Evolutionary conservation across 225 moss, liverwort and hornwort genomes (phyloP), one percentile per base, ranked within the genome.

Genomic region (Sphagnum contortum): DNA sequence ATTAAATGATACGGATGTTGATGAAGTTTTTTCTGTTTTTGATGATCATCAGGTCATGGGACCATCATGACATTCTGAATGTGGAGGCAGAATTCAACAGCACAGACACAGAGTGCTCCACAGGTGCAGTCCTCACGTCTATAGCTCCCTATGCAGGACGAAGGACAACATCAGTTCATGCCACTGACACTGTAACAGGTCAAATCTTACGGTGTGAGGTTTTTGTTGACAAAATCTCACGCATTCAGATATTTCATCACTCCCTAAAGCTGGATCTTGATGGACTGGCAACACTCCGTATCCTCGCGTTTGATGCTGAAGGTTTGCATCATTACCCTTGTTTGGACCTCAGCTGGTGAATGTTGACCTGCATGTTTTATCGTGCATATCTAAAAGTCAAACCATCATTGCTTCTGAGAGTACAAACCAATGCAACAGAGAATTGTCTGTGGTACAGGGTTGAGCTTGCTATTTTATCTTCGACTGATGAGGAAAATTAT

Each of bases 231-330:
- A 92, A 89, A 70, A 87, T 92, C 58, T 82, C 84, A 60, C 89
- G 94, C 12, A 92, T 95, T 72, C 89, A 89, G 74, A 95, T 95
- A 50, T 95, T 92, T 69, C 94, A 95, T 81, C 94, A 95, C 72
- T 95, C 94, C 3, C 83, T 95, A 51, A 95, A 92, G 74, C 76
- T 95, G 78, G 94, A 95, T 77, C 75, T 95, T 62, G 92, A 95
- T 70, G 94, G 94, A 61, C 59, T 95, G 64, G 94, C 94, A 55
- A 90, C 88, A 46, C 78, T 95, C 65, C 91, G 88, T 48, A 92
- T 95, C 77, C 91, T 88, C 80, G 94, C 89, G 47, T 95, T 95
- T 74, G 94, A 95, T 74, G 88, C 81, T 29, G 94, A 95, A 87
- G 90, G 90, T 90, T 73, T 66, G 13, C 3, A 64, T 50, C 29